Evolutionary conservation across 2,329 filamentous ascomycete genomes (phyloP).

Genomic region (Sphaerostilbella broomeana): DNA sequence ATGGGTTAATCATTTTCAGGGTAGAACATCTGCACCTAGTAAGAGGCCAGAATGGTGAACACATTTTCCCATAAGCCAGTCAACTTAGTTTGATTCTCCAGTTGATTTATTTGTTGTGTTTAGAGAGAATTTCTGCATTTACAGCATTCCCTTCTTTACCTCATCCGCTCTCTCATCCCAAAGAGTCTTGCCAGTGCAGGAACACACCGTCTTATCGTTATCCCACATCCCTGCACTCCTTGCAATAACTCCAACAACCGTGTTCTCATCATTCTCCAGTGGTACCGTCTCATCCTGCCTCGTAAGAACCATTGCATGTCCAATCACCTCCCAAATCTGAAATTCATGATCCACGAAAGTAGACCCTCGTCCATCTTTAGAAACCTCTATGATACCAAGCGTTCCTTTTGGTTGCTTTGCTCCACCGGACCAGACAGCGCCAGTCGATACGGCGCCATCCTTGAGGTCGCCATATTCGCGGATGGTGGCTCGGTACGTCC

Average conservation of each 20-base stretch:
- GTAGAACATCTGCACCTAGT: no score
- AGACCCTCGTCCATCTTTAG: constrained; percentile 66
- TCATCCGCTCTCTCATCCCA: constrained; percentile 96
- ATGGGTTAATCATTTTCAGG: no score
- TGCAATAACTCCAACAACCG: constrained; percentile 87
- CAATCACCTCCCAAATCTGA: constrained; percentile 94
- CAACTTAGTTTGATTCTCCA: background rate
- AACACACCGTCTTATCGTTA: constrained; percentile 97
- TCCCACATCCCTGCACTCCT: constrained; percentile 97
- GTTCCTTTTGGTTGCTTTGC: constrained; percentile 42
- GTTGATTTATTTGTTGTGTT: constrained; percentile 2
- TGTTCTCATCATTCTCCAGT: constrained; percentile 71
- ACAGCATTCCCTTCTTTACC: constrained; percentile 84
- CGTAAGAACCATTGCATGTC: constrained; percentile 82
- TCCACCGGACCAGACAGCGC: constrained; percentile 67
- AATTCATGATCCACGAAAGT: constrained; percentile 77
- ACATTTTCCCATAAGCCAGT: no score
- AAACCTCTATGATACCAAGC: constrained; percentile 71
- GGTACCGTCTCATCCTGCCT: constrained; percentile 48
- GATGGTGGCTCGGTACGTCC: constrained; percentile 77
- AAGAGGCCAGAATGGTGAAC: no score
- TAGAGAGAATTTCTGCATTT: constrained; percentile 24
- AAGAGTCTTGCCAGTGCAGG: constrained; percentile 93
- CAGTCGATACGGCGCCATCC: constrained; percentile 72
- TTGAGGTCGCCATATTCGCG: constrained; percentile 84